phyloP scores from a whole-genome alignment of 495 filamentous ascomycete genomes.

The Pyronema omphalodes region DNA sequence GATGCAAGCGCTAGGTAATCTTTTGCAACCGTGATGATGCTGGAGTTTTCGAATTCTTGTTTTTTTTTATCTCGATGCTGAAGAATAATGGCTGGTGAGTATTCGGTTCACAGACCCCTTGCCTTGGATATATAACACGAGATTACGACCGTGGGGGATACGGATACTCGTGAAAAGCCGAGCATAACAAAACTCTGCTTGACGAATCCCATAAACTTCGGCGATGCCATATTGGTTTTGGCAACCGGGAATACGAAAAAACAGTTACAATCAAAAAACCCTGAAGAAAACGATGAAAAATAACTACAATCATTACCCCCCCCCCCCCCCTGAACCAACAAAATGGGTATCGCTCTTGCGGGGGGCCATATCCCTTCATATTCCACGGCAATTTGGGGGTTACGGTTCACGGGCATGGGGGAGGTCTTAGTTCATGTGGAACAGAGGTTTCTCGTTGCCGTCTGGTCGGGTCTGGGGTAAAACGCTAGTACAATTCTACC shows the following conservation, averaged over 20 bases:
- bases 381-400: neutral
- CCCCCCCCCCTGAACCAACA: neutral
- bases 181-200: no score
- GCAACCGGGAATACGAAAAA: neutral
- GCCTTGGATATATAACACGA: neutral
- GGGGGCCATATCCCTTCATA: neutral
- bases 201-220: neutral
- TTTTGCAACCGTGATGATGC: neutral
- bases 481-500: neutral
- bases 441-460: neutral
- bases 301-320: neutral
- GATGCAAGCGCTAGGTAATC: neutral
- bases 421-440: neutral
- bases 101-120: neutral
- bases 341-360: neutral
- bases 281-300: no score
- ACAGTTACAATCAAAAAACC: neutral
- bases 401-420: neutral
- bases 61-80: neutral
- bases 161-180: no score
- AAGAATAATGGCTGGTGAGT: neutral
- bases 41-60: neutral
- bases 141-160: neutral
- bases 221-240: neutral
- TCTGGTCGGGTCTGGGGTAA: conserved; percentile 1